Percentiles rank a stretch among this genome's conserved stretches.
These are phyloP conservation scores for Aspergillus transmontanensis DNA, from an alignment of 2,329 filamentous ascomycete species.

Conservation along the genomic window DNA sequence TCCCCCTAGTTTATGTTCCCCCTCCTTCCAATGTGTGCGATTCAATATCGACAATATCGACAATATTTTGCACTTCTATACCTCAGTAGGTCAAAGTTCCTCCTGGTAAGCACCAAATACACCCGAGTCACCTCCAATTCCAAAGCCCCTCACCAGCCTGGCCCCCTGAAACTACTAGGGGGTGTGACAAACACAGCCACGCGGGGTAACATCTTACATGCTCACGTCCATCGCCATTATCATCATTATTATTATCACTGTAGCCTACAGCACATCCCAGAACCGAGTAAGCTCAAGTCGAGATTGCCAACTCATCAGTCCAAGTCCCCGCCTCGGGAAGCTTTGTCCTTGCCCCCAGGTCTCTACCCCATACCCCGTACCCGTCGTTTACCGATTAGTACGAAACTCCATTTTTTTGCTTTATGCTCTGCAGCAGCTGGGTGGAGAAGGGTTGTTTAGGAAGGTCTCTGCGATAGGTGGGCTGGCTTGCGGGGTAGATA, in stretches of 20 bases:
- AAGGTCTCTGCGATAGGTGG: neutral
- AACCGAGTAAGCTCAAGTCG: neutral
- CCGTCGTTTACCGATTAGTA: neutral
- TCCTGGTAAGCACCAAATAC: neutral
- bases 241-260: neutral
- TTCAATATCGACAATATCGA: neutral
- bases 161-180: neutral
- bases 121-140: neutral
- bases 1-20: neutral
- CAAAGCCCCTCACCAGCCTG: neutral
- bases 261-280: neutral
- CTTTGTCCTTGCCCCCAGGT: neutral
- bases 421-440: neutral
- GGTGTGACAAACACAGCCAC: neutral
- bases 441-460: neutral
- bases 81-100: neutral
- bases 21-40: neutral
- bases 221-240: neutral
- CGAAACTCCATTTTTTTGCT: neutral
- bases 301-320: neutral
- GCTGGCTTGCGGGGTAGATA: neutral
- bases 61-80: neutral
- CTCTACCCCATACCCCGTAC: neutral
- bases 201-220: neutral
- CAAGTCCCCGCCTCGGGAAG: neutral